Evolutionary conservation across 805 yeast species (phyloP), one percentile per base, ranked within the genome.

Genomic region (Spathaspora boniae): DNA sequence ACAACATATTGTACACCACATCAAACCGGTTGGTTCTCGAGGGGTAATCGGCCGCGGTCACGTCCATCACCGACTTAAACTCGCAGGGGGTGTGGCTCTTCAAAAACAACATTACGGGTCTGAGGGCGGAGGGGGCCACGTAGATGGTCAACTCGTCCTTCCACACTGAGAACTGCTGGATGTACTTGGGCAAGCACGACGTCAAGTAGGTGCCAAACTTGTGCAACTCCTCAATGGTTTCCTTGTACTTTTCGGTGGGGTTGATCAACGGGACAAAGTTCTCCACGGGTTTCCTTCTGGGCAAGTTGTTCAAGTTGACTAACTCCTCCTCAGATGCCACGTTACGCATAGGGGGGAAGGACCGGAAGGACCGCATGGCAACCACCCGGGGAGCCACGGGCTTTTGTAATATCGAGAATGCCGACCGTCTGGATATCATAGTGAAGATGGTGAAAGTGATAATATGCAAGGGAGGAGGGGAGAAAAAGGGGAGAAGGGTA

Each of bases 41-140:
- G 25, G 95, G 95, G 60, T 77, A 86, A 62, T 86, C 95, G 16
- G 80, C 95, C 9, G 86, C 94, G 21, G 95, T 86, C 38, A 86
- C 75, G 56, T 86, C 93, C 73, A 83, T 71, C 37, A 82, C 79
- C 6, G 82, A 60, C 60, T 83, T 86, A 67, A 76, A 86, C 63
- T 86, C 94, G 11, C 87, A 71, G 2, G 94, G 71, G 16, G 91
- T 80, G 61, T 86, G 95, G 59, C 84, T 76, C 50, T 76, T 77
- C 60, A 86, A 68, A 54, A 83, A 86, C 16, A 74, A 61, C 57
- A 80, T 62, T 40, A 78, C 78, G n/a, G 87, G 93, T 45, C 78
- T 68, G 37, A 86, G 58, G 5, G 87, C 89, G 16, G 74, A 62
- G 29, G 95, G 95, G 3, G 87, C 83, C 41, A 82, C 76, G 58